A percentile compares a stretch with the other conserved stretches of the same genome.
phyloP scores from a whole-genome alignment of 192 early-diverging fungal species.

The Coemansia sp. region DNA sequence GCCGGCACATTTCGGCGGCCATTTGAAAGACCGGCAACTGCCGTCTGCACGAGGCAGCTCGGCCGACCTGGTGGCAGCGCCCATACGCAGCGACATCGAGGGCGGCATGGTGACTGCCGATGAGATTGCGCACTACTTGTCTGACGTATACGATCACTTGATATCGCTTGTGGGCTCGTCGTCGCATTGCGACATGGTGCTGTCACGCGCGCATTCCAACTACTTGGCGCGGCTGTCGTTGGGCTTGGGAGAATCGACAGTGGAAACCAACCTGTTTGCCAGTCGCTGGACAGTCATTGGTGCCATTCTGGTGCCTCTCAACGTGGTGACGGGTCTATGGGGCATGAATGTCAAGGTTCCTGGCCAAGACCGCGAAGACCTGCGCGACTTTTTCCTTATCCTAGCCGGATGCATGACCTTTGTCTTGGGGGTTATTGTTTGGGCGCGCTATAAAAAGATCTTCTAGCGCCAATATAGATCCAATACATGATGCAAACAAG shows the following conservation, averaged over 20 bases:
- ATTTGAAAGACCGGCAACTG: conserved; percentile 10
- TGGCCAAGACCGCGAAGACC: conserved; percentile 19
- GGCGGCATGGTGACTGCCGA: conserved; percentile 9
- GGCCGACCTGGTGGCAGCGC: conserved; percentile 13
- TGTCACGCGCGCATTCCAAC: conserved; percentile 70
- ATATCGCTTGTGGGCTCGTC: conserved; percentile 64
- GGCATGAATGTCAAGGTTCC: conserved; percentile 58
- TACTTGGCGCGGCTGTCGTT: conserved; percentile 68
- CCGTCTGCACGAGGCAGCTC: conserved; percentile 23
- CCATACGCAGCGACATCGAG: neutral
- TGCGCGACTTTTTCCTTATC: conserved; percentile 33
- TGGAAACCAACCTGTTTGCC: conserved; percentile 79
- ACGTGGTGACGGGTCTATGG: conserved; percentile 76
- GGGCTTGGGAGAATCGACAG: conserved; percentile 64
- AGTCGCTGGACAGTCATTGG: conserved; percentile 82
- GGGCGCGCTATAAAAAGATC: conserved; percentile 38
- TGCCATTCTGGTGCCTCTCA: conserved; percentile 84
- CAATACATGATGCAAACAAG: neutral
- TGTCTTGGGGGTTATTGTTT: conserved; percentile 33
- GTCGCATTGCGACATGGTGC: conserved; percentile 68
- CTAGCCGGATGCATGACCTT: conserved; percentile 28
- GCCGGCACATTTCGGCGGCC: conserved; percentile 11
- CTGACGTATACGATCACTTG: conserved; percentile 78
- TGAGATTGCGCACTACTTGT: conserved; percentile 68
- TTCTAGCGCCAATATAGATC: conserved; percentile 13